Evolutionary conservation across 441 rosid species (phyloP), one percentile per base, ranked within the genome.

Genomic region (Eugenia klotzschiana): DNA sequence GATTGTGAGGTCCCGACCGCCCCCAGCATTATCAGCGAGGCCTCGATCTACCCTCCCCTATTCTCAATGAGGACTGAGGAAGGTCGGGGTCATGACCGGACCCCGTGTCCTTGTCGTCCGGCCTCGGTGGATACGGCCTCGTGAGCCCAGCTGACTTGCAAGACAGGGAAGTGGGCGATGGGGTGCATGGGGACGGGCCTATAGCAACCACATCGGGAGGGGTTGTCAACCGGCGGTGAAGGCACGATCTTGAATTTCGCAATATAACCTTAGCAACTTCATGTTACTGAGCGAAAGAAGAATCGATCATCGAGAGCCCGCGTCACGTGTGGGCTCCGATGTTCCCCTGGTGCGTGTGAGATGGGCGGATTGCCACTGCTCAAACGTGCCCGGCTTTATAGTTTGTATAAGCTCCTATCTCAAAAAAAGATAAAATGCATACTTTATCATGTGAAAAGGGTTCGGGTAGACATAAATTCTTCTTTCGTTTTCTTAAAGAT

Each of bases 261-360:
- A 33, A 29, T 20, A 60, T 16, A 60, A 8, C 20, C 1, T 60
- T 29, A 60, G 2, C 4, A 8, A 37, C 6, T 60, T 60, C 12
- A 15, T 1, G 29, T 60, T 33, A 7, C 0, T 0, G 1, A 60
- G 1, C 3, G 1, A 16, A 16, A 60, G 0, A 4, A 60, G 0
- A 4, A 60, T 16, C 4, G 22, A 60, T 16, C 6, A 4, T 16
- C 23, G 15, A 29, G 20, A 27, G 73, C 41, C 16, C 6, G 9
- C 5, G 11, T 1, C 1, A 0, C 1, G 1, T 58, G 3, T 15
- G 10, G 0, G 0, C 41, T 58, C 73, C 20, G 29, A 27, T 0
- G 3, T 27, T 58, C 7, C 3, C 1, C 0, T 7, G 11, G 1
- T 2, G 20, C 2, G 12, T 16, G 26, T 0, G 8, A 26, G 7